These are phyloP conservation scores for Neobulgaria alba DNA, from an alignment of 2,329 filamentous ascomycete species.

Conservation along the genomic window DNA sequence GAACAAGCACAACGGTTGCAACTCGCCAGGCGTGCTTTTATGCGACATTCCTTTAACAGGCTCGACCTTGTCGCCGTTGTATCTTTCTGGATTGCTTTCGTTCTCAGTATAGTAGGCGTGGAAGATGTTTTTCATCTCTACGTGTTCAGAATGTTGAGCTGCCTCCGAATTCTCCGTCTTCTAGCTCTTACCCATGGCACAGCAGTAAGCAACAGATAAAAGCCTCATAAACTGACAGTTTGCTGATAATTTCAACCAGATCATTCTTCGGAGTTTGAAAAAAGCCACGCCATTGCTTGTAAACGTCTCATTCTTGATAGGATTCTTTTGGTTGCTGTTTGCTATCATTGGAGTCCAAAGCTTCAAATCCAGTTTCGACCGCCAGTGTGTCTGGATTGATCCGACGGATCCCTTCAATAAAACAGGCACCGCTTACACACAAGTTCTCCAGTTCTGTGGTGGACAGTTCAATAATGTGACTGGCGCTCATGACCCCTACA, in stretches of 20 bases:
- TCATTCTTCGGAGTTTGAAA: constrained; percentile 90
- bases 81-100: constrained; percentile 90
- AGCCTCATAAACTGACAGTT: background rate
- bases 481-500: constrained; percentile 56
- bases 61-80: constrained; percentile 90
- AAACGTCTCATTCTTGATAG: constrained; percentile 86
- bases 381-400: constrained; percentile 72
- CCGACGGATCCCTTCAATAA: constrained; percentile 45
- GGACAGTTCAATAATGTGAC: constrained; percentile 62
- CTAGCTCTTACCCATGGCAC: constrained; percentile 89
- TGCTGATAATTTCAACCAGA: constrained; percentile 37
- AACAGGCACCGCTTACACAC: constrained; percentile 45
- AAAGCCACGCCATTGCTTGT: constrained; percentile 87
- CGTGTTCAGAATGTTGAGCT: constrained; percentile 94
- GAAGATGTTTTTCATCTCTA: constrained; percentile 68
- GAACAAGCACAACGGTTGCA: constrained; percentile 77
- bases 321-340: constrained; percentile 97
- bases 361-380: constrained; percentile 76
- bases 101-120: constrained; percentile 59
- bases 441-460: constrained; percentile 72
- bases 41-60: constrained; percentile 92
- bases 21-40: constrained; percentile 81
- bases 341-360: constrained; percentile 95
- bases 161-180: constrained; percentile 84
- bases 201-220: constrained; percentile 51